Conservation (phyloP, 2,329 filamentous ascomycete species). For the Hyphodiscus sp. region DNA sequence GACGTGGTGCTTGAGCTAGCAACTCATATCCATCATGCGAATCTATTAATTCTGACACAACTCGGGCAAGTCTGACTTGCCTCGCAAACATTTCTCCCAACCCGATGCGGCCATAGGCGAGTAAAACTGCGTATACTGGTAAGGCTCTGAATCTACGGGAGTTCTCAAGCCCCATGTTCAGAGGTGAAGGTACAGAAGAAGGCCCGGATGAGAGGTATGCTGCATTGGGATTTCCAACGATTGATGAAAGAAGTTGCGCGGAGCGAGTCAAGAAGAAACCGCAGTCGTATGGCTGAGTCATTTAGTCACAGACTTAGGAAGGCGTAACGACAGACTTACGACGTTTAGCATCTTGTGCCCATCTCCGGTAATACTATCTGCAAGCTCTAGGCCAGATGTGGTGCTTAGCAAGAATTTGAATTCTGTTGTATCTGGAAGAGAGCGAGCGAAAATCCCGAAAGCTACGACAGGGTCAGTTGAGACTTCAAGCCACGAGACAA, state of each 20-base stretch:
- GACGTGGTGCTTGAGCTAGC: slow-evolving; percentile 41
- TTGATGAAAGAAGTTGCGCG: slow-evolving; percentile 47
- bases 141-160: slow-evolving; percentile 84
- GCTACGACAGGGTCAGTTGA: slow-evolving; percentile 38
- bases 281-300: slow-evolving; percentile 69
- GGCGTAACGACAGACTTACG: slow-evolving; percentile 37
- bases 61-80: slow-evolving; percentile 66
- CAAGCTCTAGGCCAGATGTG: slow-evolving; percentile 65
- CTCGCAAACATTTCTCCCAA: slow-evolving; percentile 62
- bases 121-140: slow-evolving; percentile 77
- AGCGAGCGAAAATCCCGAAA: slow-evolving; percentile 75
- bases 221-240: slow-evolving; percentile 81
- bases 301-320: neutral
- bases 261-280: slow-evolving; percentile 80
- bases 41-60: slow-evolving; percentile 57
- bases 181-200: slow-evolving; percentile 61
- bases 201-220: slow-evolving; percentile 59
- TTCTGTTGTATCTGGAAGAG: slow-evolving; percentile 50
- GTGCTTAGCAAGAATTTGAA: slow-evolving; percentile 47
- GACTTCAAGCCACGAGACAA: neutral
- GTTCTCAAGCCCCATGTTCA: slow-evolving; percentile 87
- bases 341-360: slow-evolving; percentile 92
- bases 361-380: slow-evolving; percentile 82
- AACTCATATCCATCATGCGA: slow-evolving; percentile 58
- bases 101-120: slow-evolving; percentile 66